Percentiles rank a stretch among this genome's conserved stretches.
These are phyloP conservation scores for Mytilinidion resinicola DNA, from an alignment of 495 filamentous ascomycete species.

Conservation along the genomic window DNA sequence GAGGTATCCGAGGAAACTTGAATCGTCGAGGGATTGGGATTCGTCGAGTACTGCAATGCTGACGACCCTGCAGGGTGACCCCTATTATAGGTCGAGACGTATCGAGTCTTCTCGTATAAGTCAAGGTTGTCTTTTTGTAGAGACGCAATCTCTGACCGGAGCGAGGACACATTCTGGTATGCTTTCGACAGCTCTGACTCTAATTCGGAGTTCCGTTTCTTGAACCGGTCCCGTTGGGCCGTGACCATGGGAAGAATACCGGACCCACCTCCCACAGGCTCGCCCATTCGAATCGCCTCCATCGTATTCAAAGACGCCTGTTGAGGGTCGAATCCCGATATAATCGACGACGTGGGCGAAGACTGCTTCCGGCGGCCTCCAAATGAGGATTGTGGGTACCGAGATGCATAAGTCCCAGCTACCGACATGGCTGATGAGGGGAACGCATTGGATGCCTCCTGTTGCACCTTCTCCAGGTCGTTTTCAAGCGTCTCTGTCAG, in stretches of 20 bases:
- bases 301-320: constrained; percentile 40
- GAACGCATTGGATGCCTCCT: constrained; percentile 74
- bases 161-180: constrained; percentile 73
- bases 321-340: constrained; percentile 84
- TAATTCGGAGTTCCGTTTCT: constrained; percentile 86
- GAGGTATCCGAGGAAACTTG: constrained; percentile 53
- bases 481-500: constrained; percentile 87
- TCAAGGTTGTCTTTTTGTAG: constrained; percentile 94
- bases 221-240: constrained; percentile 96
- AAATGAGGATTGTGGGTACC: constrained; percentile 70
- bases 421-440: constrained; percentile 84
- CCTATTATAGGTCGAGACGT: constrained; percentile 88
- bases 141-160: constrained; percentile 84
- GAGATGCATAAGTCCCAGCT: constrained; percentile 82
- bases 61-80: constrained; percentile 42
- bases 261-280: constrained; percentile 72
- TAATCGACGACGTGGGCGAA: constrained; percentile 97
- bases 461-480: constrained; percentile 80
- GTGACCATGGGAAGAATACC: constrained; percentile 97
- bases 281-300: constrained; percentile 56
- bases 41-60: constrained; percentile 62
- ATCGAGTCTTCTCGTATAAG: constrained; percentile 96
- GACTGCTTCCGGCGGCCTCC: constrained; percentile 48
- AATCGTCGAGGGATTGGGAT: constrained; percentile 69
- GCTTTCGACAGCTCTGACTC: constrained; percentile 83